A percentile compares a stretch with the other conserved stretches of the same genome.
These are phyloP conservation scores for Apostasia ramifera DNA, from an alignment of 106 monocot species.

Conservation along the genomic window DNA sequence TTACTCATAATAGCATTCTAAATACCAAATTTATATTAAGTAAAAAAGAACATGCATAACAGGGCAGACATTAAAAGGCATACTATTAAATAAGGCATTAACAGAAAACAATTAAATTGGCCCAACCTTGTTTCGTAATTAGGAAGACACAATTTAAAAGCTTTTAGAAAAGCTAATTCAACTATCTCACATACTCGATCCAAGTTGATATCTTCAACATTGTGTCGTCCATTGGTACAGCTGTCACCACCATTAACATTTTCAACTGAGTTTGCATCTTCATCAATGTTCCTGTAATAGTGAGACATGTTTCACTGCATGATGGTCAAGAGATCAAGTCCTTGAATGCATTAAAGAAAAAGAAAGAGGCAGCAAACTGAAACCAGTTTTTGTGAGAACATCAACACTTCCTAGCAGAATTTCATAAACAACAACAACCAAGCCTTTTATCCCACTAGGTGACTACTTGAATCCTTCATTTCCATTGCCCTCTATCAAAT, in stretches of 20 bases:
- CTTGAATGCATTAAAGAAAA: not conserved
- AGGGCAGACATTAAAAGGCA: not conserved
- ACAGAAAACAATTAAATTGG: not conserved
- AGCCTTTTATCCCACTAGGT: not conserved
- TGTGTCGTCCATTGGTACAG: slow-evolving; percentile 20
- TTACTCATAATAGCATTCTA: not conserved
- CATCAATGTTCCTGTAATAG: slow-evolving; percentile 63
- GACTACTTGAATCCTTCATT: no score
- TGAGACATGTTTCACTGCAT: not conserved
- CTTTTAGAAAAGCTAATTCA: not conserved
- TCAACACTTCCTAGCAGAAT: not conserved
- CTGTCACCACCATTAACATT: slow-evolving; percentile 20
- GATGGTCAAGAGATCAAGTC: not conserved
- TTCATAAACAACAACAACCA: not conserved
- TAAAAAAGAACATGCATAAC: not conserved
- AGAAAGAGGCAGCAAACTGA: not conserved
- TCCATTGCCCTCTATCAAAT: no score
- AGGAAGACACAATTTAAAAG: not conserved
- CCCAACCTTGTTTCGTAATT: no score
- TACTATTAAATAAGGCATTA: not conserved
- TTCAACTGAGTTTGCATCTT: slow-evolving; percentile 35
- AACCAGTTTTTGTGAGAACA: not conserved
- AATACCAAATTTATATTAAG: not conserved
- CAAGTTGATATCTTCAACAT: not conserved
- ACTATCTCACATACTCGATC: slow-evolving; percentile 9